Evolutionary conservation across 139 green algal genomes (phyloP).

Genomic region (Ettlia oleoabundans): DNA sequence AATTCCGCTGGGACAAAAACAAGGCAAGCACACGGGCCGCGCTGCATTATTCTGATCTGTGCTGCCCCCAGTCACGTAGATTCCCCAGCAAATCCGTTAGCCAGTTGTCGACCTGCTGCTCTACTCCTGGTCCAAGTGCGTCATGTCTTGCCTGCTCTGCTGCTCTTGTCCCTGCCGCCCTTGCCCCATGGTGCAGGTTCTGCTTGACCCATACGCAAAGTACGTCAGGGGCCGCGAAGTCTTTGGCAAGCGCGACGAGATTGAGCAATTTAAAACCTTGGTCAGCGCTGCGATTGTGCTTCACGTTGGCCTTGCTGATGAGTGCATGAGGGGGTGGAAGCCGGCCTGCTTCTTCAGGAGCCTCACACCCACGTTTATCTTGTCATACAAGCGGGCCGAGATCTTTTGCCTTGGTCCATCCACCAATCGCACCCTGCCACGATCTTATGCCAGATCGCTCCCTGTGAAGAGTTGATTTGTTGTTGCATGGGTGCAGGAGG

Average conservation of each 20-base stretch:
- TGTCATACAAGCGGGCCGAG: no score
- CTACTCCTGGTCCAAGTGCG: no score
- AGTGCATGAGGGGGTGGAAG: no score
- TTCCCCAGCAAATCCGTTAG: background rate
- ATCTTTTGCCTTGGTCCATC: no score
- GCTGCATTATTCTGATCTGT: background rate
- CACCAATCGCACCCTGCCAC: no score
- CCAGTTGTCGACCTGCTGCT: no score
- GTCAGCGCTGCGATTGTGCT: no score
- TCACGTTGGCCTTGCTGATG: no score
- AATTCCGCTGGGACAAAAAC: slow-evolving; percentile 72
- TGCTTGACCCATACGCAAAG: slow-evolving; percentile 90
- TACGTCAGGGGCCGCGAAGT: slow-evolving; percentile 67
- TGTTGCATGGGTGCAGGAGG: slow-evolving; percentile 48
- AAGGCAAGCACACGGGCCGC: slow-evolving; percentile 1
- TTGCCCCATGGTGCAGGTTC: slow-evolving; percentile 32
- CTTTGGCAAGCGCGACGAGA: slow-evolving; percentile 80
- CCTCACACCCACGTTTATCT: no score
- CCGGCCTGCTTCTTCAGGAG: background rate
- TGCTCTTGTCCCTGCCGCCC: background rate
- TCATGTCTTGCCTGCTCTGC: no score
- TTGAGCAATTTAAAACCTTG: slow-evolving; percentile 78
- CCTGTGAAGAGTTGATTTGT: no score
- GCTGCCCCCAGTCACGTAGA: background rate
- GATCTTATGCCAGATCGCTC: no score